Percentiles rank a stretch among this genome's conserved stretches.
phyloP scores from a whole-genome alignment of 2,329 filamentous ascomycete species.

The Monilinia aucupariae region DNA sequence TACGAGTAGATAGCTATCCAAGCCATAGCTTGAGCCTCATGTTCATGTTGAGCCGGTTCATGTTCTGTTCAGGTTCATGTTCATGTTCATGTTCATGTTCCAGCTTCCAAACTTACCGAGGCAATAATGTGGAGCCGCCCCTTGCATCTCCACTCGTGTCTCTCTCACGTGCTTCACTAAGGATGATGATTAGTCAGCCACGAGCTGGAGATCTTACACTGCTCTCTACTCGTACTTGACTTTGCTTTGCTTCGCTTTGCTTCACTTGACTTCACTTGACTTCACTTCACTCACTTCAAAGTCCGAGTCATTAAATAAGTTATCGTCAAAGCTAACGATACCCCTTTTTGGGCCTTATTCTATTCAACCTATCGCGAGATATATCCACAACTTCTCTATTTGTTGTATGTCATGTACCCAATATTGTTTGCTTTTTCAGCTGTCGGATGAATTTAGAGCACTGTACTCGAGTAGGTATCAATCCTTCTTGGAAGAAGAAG shows the following conservation, averaged over 20 bases:
- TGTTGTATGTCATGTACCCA: not conserved
- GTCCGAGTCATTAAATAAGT: not conserved
- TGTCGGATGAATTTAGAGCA: not conserved
- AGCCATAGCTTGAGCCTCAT: too few relatives aligned
- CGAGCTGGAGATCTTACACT: not conserved
- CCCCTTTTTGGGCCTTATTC: not conserved
- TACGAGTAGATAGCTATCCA: too few relatives aligned
- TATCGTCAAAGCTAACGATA: conserved; percentile 9
- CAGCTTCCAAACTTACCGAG: too few relatives aligned
- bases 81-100: too few relatives aligned
- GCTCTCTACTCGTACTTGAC: too few relatives aligned
- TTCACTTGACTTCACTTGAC: too few relatives aligned
- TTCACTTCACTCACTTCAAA: too few relatives aligned
- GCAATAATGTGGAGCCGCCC: too few relatives aligned
- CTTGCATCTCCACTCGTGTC: too few relatives aligned
- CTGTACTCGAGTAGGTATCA: not conserved
- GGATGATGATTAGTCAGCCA: not conserved
- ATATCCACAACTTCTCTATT: not conserved
- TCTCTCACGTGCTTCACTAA: not conserved
- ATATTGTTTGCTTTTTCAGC: not conserved
- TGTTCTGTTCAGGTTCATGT: too few relatives aligned
- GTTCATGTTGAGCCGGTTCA: too few relatives aligned
- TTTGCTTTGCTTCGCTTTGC: too few relatives aligned
- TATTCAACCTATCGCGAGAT: not conserved
- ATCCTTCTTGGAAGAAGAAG: not conserved